Percentiles rank a stretch among this genome's conserved stretches.
These are phyloP conservation scores for Peterozyma xylosa DNA, from an alignment of 805 yeast species.

Conservation along the genomic window DNA sequence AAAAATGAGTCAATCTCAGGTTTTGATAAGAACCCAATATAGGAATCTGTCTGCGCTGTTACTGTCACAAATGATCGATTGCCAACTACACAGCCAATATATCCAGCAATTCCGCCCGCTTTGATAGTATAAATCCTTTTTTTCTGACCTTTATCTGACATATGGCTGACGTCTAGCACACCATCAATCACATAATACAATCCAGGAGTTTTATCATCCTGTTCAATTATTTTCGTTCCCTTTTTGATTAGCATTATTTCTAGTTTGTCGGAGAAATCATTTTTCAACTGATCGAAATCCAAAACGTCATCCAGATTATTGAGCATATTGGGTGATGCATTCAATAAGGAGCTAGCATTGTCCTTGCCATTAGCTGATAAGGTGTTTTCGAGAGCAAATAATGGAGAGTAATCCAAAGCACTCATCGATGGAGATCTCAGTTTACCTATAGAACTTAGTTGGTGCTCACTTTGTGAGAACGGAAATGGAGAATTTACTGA, in stretches of 20 bases:
- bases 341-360: not conserved
- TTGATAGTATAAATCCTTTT: constrained; percentile 49
- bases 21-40: constrained; percentile 67
- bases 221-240: constrained; percentile 52
- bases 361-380: not conserved
- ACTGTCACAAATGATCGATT: constrained; percentile 71
- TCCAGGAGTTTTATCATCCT: constrained; percentile 65
- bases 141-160: constrained; percentile 19
- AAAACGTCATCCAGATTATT: constrained; percentile 15
- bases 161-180: constrained; percentile 50
- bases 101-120: constrained; percentile 85
- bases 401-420: not conserved
- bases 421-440: constrained; percentile 1
- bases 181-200: constrained; percentile 80
- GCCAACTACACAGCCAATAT: constrained; percentile 73
- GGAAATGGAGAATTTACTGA: constrained; percentile 3
- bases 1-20: constrained; percentile 54
- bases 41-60: constrained; percentile 50
- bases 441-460: not conserved
- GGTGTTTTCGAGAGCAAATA: not conserved
- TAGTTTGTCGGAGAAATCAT: constrained; percentile 51
- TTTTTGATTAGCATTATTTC: constrained; percentile 46
- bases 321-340: constrained; percentile 16
- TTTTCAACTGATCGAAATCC: constrained; percentile 44
- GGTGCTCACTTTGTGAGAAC: not conserved